Evolutionary conservation across 441 rosid species (phyloP).

Genomic region (Cnidoscolus chayamansa): DNA sequence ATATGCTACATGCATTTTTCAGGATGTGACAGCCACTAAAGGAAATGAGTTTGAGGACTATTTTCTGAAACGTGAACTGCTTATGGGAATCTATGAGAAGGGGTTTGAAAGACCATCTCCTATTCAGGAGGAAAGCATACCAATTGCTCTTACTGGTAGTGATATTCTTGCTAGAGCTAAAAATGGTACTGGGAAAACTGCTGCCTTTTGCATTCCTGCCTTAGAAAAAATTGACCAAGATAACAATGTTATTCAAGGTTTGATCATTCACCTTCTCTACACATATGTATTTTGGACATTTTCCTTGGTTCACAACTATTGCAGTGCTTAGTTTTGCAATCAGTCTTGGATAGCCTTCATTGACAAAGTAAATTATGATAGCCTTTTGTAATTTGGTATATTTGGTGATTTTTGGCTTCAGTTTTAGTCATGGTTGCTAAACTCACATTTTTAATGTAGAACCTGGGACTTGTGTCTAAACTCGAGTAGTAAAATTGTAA

Average conservation of each 20-base stretch:
- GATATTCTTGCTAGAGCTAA: conserved; percentile 98
- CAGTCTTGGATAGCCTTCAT: background rate
- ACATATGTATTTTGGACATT: background rate
- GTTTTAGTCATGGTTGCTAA: too few relatives aligned
- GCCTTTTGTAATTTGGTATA: background rate
- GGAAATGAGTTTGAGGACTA: conserved; percentile 99
- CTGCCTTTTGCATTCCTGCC: conserved; percentile 95
- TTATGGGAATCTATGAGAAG: conserved; percentile 97
- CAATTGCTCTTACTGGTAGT: conserved; percentile 96
- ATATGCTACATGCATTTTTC: conserved; percentile 15
- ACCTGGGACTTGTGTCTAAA: too few relatives aligned
- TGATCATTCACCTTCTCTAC: background rate
- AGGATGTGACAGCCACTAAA: conserved; percentile 99
- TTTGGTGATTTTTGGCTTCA: background rate
- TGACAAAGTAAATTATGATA: background rate
- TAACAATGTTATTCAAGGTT: conserved; percentile 93
- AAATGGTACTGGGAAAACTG: conserved; percentile 97
- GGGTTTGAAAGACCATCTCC: conserved; percentile 99
- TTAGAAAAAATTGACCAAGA: conserved; percentile 97
- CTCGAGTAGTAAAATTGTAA: too few relatives aligned
- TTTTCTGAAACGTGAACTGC: conserved; percentile 89
- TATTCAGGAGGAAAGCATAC: conserved; percentile 99
- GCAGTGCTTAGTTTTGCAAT: background rate
- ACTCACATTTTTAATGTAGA: too few relatives aligned
- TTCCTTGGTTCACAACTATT: conserved; percentile 3